A percentile compares a stretch with the other conserved stretches of the same genome.
phyloP scores from a whole-genome alignment of 805 yeast genomes.

The Debaryomyces hansenii region DNA sequence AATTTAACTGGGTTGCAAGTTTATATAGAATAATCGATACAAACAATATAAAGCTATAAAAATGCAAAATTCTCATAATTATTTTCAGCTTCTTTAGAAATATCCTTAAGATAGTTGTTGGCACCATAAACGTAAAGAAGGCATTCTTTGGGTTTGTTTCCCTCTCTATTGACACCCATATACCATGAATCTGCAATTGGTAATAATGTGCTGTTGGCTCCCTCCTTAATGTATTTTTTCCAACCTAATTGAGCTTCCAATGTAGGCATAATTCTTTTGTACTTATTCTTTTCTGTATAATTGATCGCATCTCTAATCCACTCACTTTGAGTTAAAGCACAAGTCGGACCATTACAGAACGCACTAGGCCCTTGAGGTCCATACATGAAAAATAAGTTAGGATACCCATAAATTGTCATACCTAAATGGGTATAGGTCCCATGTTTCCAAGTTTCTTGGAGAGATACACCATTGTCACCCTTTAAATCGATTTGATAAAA shows the following conservation, averaged over 20 bases:
- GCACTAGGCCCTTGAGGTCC: slow-evolving; percentile 33
- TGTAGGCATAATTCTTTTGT: slow-evolving; percentile 13
- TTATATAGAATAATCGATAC: too few species aligned
- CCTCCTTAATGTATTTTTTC: slow-evolving; percentile 15
- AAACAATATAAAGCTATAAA: too few species aligned
- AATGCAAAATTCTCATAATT: too few species aligned
- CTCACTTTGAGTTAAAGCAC: slow-evolving; percentile 20
- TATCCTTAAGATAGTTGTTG: not conserved
- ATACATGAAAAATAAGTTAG: slow-evolving; percentile 28
- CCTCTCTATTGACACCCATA: slow-evolving; percentile 22
- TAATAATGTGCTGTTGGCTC: slow-evolving; percentile 14
- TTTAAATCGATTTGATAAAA: slow-evolving; percentile 4
- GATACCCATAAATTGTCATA: slow-evolving; percentile 18
- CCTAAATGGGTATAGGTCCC: slow-evolving; percentile 24
- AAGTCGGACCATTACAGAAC: slow-evolving; percentile 27
- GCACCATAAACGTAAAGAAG: not conserved
- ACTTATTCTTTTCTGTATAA: slow-evolving; percentile 6
- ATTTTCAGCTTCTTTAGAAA: not conserved
- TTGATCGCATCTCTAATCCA: slow-evolving; percentile 14
- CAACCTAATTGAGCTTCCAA: slow-evolving; percentile 17
- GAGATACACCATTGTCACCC: slow-evolving; percentile 1
- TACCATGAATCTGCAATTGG: slow-evolving; percentile 24
- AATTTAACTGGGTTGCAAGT: too few species aligned
- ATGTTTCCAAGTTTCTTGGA: slow-evolving; percentile 19
- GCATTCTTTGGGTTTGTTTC: not conserved